phyloP scores from a whole-genome alignment of 768 basidiomycete genomes.

The Aureoboletus auriporus region DNA sequence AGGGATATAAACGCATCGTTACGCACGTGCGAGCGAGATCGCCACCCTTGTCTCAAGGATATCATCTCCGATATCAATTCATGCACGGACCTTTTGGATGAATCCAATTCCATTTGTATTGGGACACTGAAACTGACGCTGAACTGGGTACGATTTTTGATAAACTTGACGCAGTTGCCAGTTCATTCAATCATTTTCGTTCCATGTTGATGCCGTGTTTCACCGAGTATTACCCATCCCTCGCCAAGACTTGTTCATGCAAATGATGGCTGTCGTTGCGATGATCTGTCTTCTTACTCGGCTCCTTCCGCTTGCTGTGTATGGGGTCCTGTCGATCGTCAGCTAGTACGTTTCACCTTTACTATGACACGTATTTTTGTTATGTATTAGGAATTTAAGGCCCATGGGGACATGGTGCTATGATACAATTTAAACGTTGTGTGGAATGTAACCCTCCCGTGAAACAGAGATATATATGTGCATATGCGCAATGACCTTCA shows the following conservation, averaged over 20 bases:
- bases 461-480: no score
- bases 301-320: conserved; percentile 2
- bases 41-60: conserved; percentile 9
- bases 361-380: background rate
- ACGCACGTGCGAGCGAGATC: conserved; percentile 1
- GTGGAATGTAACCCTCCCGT: no score
- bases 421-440: conserved; percentile 20
- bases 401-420: conserved; percentile 13
- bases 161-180: background rate
- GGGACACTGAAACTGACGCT: conserved; percentile 11
- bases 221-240: background rate
- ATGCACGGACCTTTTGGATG: conserved; percentile 10
- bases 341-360: conserved; percentile 10
- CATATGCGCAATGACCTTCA: no score
- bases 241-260: conserved; percentile 9
- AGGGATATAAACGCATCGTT: conserved; percentile 5
- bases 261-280: conserved; percentile 12
- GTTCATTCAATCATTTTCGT: conserved; percentile 2
- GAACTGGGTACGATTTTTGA: conserved; percentile 12
- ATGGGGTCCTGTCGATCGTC: conserved; percentile 5
- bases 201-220: conserved; percentile 7
- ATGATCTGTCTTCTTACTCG: conserved; percentile 13
- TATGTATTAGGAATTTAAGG: conserved; percentile 10
- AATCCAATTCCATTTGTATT: conserved; percentile 8
- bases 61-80: conserved; percentile 3